Evolutionary conservation across 768 basidiomycete species (phyloP).

Genomic region (Pleurotus citrinopileatus): DNA sequence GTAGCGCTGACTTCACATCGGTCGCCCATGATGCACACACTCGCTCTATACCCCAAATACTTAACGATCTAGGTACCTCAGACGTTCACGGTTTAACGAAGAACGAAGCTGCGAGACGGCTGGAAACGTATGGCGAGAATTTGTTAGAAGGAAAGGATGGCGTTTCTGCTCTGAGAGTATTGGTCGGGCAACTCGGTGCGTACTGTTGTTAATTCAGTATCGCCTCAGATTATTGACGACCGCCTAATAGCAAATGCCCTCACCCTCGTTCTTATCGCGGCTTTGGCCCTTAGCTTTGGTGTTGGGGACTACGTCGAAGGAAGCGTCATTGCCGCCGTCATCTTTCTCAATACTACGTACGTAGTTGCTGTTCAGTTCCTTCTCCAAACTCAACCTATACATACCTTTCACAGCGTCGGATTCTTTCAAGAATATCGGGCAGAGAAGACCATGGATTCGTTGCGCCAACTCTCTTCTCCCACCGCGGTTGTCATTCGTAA

Average conservation of each 20-base stretch:
- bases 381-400: background rate
- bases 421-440: conserved; percentile 8
- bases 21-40: conserved; percentile 6
- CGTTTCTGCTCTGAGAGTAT: conserved; percentile 3
- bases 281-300: conserved; percentile 4
- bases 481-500: conserved; percentile 8
- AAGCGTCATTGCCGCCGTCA: conserved; percentile 5
- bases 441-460: conserved; percentile 9
- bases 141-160: conserved; percentile 4
- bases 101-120: conserved; percentile 3
- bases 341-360: conserved; percentile 5
- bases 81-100: conserved; percentile 11
- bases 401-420: background rate
- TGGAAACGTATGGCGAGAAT: conserved; percentile 6
- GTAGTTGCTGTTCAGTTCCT: background rate
- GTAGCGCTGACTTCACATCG: conserved; percentile 2
- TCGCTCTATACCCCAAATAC: background rate
- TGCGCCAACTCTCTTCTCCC: conserved; percentile 5
- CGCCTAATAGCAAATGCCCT: conserved; percentile 3
- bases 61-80: conserved; percentile 5
- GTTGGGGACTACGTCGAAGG: conserved; percentile 3
- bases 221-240: background rate
- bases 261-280: conserved; percentile 5
- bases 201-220: background rate
- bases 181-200: conserved; percentile 4